Evolutionary conservation across 257 asterid genomes (phyloP).

Genomic region (Cruciata laevipes): DNA sequence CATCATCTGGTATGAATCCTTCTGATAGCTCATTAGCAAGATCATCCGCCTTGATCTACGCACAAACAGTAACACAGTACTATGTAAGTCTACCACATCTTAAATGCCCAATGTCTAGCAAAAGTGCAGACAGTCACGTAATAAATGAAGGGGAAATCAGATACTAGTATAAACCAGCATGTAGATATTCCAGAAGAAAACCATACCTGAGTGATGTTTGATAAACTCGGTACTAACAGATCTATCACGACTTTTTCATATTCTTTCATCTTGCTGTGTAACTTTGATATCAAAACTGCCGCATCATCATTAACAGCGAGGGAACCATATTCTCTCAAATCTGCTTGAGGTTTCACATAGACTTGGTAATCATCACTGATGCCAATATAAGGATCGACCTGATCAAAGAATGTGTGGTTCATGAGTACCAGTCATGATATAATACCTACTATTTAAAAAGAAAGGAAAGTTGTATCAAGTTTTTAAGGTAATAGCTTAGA

Average conservation of each 20-base stretch:
- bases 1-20: constrained; percentile 77
- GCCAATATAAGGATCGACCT: constrained; percentile 89
- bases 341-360: constrained; percentile 51
- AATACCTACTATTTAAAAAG: background rate
- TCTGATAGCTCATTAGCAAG: constrained; percentile 62
- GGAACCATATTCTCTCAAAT: constrained; percentile 53
- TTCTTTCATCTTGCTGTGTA: constrained; percentile 45
- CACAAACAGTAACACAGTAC: constrained; percentile 12
- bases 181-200: background rate
- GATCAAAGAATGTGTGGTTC: constrained; percentile 3
- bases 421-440: background rate
- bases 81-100: constrained; percentile 4
- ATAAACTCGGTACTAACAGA: constrained; percentile 49
- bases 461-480: background rate
- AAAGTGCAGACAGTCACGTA: background rate
- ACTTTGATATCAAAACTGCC: constrained; percentile 41
- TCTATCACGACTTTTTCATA: constrained; percentile 40
- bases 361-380: constrained; percentile 76
- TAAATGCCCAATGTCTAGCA: background rate
- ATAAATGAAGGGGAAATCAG: background rate
- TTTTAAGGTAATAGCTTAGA: background rate
- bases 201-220: constrained; percentile 56
- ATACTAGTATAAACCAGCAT: background rate
- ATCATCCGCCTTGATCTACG: constrained; percentile 59
- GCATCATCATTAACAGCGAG: constrained; percentile 64